Evolutionary conservation across 345 rosid genomes (phyloP), one percentile per base, ranked within the genome.

Genomic region (Eucalyptus marginata): DNA sequence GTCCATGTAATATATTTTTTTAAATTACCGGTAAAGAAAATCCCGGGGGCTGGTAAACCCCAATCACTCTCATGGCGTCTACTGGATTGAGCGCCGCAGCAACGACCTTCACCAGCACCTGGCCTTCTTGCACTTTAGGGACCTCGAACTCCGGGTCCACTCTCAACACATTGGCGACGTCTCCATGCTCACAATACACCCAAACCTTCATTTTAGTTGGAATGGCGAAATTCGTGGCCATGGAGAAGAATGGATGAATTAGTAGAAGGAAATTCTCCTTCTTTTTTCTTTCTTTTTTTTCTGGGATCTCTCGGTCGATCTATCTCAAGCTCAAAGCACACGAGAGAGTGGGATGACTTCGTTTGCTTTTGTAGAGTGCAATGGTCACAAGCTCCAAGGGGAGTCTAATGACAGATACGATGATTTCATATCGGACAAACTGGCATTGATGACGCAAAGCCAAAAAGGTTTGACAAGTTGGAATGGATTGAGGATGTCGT

Each of bases 1-100:
- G 18, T 14, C 16, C 20, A 49, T 56, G 13, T 14, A 43, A 24
- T 46, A 71, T 18, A 2, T 8, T 43, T 5, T 22, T 81, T 7
- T 0, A 15, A 24, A 12, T 47, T 36, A 88, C 97, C 92, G 97
- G 96, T 24, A 95, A 96, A 89, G 94, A 94, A 79, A 95, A 95
- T 92, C 96, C 99, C 3, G 93, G 89, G 89, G 96, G 93, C 94
- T 95, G 94, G 88, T 96, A 96, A 88, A 95, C 95, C 46, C 96
- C 96, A 90, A 92, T 95, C 88, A 96, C 92, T 88, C 97, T 89
- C 88, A 93, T 94, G 14, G 90, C 93, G 88, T 97, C 99, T 76
- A 96, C 95, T 56, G 96, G 98, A 90, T 96, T 97, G 89, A 97
- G 95, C 86, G 95, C 98, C 49, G 96, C 97, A 88, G 98, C 97